Base-by-base conservation (phyloP, 2,329 filamentous ascomycete species). In the Botrytis sinoallii region DNA sequence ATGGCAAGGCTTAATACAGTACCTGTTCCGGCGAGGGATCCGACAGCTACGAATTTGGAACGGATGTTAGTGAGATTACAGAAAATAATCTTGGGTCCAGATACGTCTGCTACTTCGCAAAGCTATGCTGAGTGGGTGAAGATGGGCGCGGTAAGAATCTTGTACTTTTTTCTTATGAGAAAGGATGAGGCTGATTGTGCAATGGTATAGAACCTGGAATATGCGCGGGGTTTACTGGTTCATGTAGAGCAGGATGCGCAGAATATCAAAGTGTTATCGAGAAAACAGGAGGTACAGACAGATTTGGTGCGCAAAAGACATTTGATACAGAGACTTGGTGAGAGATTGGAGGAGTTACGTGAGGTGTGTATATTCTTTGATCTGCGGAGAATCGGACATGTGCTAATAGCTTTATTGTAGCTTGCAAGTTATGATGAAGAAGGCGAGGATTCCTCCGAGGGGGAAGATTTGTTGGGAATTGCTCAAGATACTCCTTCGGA, bases 171-270 rank as follows among this genome's bases (percentile, higher is more conserved):
- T 18, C 8, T n/a, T 70, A 1, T 38, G n/a, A 14, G 14, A 12
- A 20, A 38, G 44, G 59, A n/a, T 59, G 59, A 63, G 46, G 18
- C 48, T 67, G 38, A 70, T n/a, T n/a, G 8, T 44, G 52, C 12
- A 5, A 44, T 4, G n/a, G 1, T 40, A 25, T 75, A 93, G 89
- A 95, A 94, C 79, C 85, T 95, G 75, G 88, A 92, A 77, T 89
- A 92, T 80, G 92, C 93, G 32, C 89, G 90, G 59, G 87, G 86
- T 0, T 86, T 93, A 44, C 88, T 95, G 73, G 87, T 91, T 32
- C 90, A 87, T 74, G 86, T 94, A 60, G 93, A 94, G 81, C 91
- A 93, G 78, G 89, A 92, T 77, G 86, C 89, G 9, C 82, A 88
- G 22, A 84, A 82, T n/a, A 83, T 90, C 75, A 90, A 90, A 80